Evolutionary conservation across 2,329 filamentous ascomycete genomes (phyloP), one percentile per base, ranked within the genome.

Genomic region (Huntiella savannae): DNA sequence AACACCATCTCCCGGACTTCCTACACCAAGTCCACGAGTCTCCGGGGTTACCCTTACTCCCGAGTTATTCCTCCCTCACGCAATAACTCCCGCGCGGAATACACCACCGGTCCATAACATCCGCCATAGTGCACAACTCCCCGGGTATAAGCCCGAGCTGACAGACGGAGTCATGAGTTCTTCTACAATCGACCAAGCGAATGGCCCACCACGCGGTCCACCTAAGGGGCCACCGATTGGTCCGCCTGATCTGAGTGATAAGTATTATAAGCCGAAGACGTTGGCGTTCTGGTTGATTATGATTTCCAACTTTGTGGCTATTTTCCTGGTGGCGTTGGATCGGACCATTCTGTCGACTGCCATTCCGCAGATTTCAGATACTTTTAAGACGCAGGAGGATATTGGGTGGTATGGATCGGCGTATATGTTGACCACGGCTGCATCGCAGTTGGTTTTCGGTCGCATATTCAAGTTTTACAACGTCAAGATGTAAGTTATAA

Each of bases 401-500:
- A 70, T 77, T 45, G 71, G 70, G 43, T 77, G 73, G 73, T 76
- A 75, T 55, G 70, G 69, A 3, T 70, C 69, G 41, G 67, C 69
- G 5, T 73, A 73, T 55, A 70, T 77, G 63, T 60, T 78, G 51
- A 75, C 73, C 10, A 71, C 70, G 2, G 66, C 70, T 5, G 69
- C 69, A n/a, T 68, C 64, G 13, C 66, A 69, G 52, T 58, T 69
- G 13, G 52, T 69, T 12, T 70, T 68, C 53, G 68, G 68, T 17
- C 59, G 66, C 44, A 59, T 71, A 34, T 71, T 68, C 56, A 68
- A 64, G 53, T 66, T 67, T 48, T 71, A 69, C 49, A 61, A 66
- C 42, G 62, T 64, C 50, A 69, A 64, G 52, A 60, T 55, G 61
- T 69, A 52, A 52, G 62, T 54, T 8, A 8, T 10, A 8, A 16